Conservation (phyloP, 441 rosid species). For the Heliophila coronopifolia region DNA sequence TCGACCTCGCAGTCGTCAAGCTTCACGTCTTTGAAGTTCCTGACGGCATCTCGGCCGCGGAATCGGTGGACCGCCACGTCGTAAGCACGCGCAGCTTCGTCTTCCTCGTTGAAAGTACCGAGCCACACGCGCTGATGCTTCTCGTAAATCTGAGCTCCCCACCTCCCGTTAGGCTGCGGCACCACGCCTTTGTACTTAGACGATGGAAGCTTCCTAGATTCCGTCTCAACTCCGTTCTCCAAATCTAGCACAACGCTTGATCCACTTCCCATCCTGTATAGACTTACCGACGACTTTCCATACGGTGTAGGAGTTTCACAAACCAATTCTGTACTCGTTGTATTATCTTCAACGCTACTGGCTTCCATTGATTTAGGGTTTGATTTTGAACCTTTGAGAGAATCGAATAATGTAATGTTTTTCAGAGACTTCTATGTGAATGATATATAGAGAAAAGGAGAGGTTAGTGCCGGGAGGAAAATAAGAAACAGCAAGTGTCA, state of each 20-base stretch:
- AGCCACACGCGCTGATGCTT: conserved; percentile 98
- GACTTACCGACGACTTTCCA: conserved; percentile 44
- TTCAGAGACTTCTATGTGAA: background rate
- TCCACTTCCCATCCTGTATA: conserved; percentile 65
- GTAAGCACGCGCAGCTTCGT: conserved; percentile 81
- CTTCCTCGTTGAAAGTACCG: conserved; percentile 90
- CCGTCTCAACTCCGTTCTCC: conserved; percentile 71
- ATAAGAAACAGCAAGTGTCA: conserved; percentile 29
- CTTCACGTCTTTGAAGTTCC: conserved; percentile 55
- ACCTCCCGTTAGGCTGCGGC: conserved; percentile 92
- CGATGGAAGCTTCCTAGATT: conserved; percentile 84
- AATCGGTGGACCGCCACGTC: conserved; percentile 85
- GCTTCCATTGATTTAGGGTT: conserved; percentile 45
- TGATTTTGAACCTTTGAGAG: background rate
- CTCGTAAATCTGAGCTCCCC: conserved; percentile 99
- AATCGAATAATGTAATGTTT: conserved; percentile 17
- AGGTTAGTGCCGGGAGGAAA: conserved; percentile 1
- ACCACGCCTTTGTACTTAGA: conserved; percentile 91
- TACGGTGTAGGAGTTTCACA: conserved; percentile 27
- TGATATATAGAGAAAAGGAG: conserved; percentile 19
- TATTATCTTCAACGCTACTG: conserved; percentile 63
- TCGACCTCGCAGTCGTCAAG: conserved; percentile 36
- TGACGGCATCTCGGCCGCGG: conserved; percentile 84
- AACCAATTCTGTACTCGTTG: conserved; percentile 41
- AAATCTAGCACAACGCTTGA: conserved; percentile 59